Percentiles rank a stretch among this genome's conserved stretches.
phyloP scores from a whole-genome alignment of 345 rosid species.

The Moringa oleifera region DNA sequence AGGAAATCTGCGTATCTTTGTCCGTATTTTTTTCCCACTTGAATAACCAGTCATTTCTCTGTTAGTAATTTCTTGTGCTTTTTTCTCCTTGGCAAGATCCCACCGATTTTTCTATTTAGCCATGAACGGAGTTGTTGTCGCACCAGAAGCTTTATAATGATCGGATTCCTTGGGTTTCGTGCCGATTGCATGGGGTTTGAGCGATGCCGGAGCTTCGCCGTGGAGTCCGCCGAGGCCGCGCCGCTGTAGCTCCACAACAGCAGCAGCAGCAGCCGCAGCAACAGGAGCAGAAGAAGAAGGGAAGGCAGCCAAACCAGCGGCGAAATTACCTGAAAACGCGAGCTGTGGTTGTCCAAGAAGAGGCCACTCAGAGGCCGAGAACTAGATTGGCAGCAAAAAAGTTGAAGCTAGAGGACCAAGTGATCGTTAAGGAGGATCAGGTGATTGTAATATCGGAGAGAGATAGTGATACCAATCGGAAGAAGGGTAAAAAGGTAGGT shows the following conservation, averaged over 20 bases:
- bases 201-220: constrained; percentile 93
- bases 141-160: constrained; percentile 36
- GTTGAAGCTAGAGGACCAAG: constrained; percentile 36
- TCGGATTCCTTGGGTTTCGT: constrained; percentile 32
- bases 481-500: constrained; percentile 29
- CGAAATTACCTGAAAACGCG: constrained; percentile 35
- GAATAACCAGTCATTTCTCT: not conserved
- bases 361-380: constrained; percentile 36
- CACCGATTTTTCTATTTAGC: too few relatives aligned
- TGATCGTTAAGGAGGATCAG: constrained; percentile 18
- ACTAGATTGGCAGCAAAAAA: constrained; percentile 48
- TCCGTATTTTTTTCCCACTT: not conserved
- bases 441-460: constrained; percentile 28
- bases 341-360: constrained; percentile 29
- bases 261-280: constrained; percentile 15
- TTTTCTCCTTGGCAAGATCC: too few relatives aligned
- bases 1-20: not conserved
- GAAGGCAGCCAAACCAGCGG: constrained; percentile 17
- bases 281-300: constrained; percentile 7
- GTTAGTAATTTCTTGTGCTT: too few relatives aligned
- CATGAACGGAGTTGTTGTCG: constrained; percentile 20
- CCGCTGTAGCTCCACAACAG: constrained; percentile 23
- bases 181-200: constrained; percentile 69
- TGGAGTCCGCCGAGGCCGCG: constrained; percentile 71
- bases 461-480: constrained; percentile 22